These are phyloP conservation scores for Aspergillus candidus DNA, from an alignment of 2,329 filamentous ascomycete genomes.

Conservation along the genomic window DNA sequence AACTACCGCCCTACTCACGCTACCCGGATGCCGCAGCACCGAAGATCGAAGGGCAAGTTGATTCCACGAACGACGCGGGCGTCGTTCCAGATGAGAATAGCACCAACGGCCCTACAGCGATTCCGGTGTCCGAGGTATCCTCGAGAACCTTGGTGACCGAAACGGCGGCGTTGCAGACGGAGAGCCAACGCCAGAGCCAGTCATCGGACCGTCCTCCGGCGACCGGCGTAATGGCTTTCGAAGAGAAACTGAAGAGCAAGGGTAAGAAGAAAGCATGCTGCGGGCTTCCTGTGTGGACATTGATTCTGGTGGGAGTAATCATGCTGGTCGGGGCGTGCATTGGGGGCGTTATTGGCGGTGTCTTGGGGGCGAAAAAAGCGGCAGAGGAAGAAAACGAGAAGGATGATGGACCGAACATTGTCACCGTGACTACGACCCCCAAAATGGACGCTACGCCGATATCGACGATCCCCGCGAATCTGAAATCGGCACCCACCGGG, in stretches of 20 bases:
- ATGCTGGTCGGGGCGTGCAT: conserved; percentile 46
- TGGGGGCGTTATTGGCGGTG: conserved; percentile 50
- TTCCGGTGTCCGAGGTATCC: conserved; percentile 27
- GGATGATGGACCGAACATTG: conserved; percentile 23
- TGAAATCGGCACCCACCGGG: conserved; percentile 47
- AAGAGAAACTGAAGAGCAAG: conserved; percentile 42
- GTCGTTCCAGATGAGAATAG: conserved; percentile 47
- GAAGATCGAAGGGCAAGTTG: conserved; percentile 44
- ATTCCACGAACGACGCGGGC: conserved; percentile 23
- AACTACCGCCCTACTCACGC: conserved; percentile 83
- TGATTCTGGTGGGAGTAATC: conserved; percentile 43
- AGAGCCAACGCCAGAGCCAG: conserved; percentile 10
- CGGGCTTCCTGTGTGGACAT: conserved; percentile 47
- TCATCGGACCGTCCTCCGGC: conserved; percentile 17
- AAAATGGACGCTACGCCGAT: conserved; percentile 48
- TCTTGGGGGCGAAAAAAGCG: conserved; percentile 42
- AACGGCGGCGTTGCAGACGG: conserved; percentile 14
- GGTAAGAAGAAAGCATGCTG: conserved; percentile 41
- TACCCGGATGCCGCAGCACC: conserved; percentile 71
- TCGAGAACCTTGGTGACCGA: conserved; percentile 23
- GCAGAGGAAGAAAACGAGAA: conserved; percentile 23
- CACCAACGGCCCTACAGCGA: conserved; percentile 33
- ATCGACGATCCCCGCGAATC: conserved; percentile 38
- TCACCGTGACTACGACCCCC: conserved; percentile 45
- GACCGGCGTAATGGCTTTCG: conserved; percentile 36